These are phyloP conservation scores for Psilocybe tampanensis DNA, from an alignment of 768 basidiomycete species.

Conservation along the genomic window DNA sequence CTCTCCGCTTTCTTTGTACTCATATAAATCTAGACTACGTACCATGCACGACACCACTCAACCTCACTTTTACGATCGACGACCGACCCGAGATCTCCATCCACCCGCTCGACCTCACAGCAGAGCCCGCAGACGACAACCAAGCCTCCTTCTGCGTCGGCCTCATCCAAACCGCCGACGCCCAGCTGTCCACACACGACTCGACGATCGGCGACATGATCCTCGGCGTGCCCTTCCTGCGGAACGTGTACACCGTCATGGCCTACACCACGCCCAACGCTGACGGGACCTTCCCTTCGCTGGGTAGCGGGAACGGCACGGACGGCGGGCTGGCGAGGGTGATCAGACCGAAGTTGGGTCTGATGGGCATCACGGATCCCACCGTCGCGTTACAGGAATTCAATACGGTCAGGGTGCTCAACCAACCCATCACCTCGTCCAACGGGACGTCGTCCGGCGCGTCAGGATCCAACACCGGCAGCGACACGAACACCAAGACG, in stretches of 20 bases:
- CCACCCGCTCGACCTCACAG: constrained; percentile 77
- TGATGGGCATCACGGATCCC: constrained; percentile 65
- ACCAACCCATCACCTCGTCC: constrained; percentile 49
- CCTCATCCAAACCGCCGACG: constrained; percentile 62
- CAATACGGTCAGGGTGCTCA: constrained; percentile 65
- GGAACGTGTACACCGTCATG: constrained; percentile 79
- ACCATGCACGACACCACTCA: constrained; percentile 69
- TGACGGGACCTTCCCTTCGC: constrained; percentile 46
- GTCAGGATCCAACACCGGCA: constrained; percentile 5
- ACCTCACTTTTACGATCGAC: constrained; percentile 67
- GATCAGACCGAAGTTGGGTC: constrained; percentile 53
- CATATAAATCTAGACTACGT: constrained; percentile 59
- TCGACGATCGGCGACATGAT: constrained; percentile 64
- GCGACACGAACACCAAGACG: constrained; percentile 16
- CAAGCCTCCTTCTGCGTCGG: constrained; percentile 57
- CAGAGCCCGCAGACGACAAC: constrained; percentile 44
- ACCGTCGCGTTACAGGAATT: constrained; percentile 68
- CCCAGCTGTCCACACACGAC: constrained; percentile 35
- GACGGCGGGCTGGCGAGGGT: constrained; percentile 8
- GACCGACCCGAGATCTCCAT: constrained; percentile 56
- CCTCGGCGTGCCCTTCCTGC: constrained; percentile 77
- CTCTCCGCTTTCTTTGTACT: neutral
- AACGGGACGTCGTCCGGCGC: constrained; percentile 10
- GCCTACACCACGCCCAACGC: constrained; percentile 54
- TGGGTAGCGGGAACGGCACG: constrained; percentile 13